Evolutionary conservation across 768 basidiomycete genomes (phyloP).

Genomic region (Xerocomellus intermedius): DNA sequence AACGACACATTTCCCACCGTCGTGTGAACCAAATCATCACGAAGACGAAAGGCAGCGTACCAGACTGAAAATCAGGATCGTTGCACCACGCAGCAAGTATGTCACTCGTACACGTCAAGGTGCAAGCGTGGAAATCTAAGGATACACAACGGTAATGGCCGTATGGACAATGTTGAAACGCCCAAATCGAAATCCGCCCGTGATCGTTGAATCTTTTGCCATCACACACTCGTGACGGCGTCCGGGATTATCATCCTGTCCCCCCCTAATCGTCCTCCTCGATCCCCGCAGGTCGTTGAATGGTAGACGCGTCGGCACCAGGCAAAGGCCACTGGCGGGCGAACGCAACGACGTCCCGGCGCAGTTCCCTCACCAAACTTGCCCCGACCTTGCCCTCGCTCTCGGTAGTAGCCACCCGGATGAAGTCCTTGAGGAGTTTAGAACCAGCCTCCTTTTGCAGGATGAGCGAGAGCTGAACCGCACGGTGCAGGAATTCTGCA

Average conservation of each 20-base stretch:
- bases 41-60: no score
- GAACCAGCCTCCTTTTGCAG: conserved; percentile 94
- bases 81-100: no score
- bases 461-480: conserved; percentile 84
- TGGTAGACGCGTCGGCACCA: conserved; percentile 59
- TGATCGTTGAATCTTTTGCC: conserved; percentile 59
- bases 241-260: neutral
- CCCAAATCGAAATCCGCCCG: conserved; percentile 25
- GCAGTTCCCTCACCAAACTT: conserved; percentile 67
- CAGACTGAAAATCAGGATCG: no score
- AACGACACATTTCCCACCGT: no score
- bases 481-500: conserved; percentile 89
- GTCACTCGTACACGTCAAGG: neutral
- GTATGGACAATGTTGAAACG: conserved; percentile 34
- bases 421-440: conserved; percentile 95
- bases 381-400: conserved; percentile 71
- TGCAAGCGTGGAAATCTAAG: neutral
- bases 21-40: no score
- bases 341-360: conserved; percentile 78
- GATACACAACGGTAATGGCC: neutral
- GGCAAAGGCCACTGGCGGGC: conserved; percentile 91
- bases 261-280: conserved; percentile 45
- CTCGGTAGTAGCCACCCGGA: conserved; percentile 69
- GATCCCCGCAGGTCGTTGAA: conserved; percentile 61
- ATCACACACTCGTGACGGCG: neutral